Percentiles rank a stretch among this genome's conserved stretches.
phyloP scores from a whole-genome alignment of 1,284 basidiomycete species.

The Puccinia horiana region DNA sequence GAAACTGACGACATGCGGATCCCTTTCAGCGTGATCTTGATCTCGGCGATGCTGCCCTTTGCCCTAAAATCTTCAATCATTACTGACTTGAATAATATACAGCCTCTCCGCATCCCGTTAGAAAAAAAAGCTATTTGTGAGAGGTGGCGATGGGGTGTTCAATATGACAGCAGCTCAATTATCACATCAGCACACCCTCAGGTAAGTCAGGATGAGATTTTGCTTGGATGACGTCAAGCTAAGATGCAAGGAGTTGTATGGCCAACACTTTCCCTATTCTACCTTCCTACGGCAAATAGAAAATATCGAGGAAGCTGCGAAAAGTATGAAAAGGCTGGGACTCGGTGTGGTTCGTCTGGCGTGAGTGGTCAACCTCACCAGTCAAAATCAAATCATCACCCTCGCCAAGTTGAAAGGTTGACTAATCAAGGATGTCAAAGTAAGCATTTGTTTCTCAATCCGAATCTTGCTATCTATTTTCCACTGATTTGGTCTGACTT shows the following conservation, averaged over 20 bases:
- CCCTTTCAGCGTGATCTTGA: background rate
- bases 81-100: background rate
- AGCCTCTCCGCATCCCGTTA: background rate
- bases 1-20: background rate
- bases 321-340: background rate
- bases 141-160: conserved; percentile 16
- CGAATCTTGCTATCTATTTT: background rate
- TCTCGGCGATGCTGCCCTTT: background rate
- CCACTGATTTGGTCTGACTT: background rate
- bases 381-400: background rate
- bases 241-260: background rate
- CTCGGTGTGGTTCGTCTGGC: background rate
- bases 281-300: background rate
- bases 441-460: background rate
- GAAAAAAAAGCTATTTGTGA: conserved; percentile 24
- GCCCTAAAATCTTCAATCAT: background rate
- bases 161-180: conserved; percentile 19
- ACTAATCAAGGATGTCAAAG: conserved; percentile 43
- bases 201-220: background rate
- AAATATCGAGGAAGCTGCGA: conserved; percentile 25
- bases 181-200: conserved; percentile 7
- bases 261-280: background rate
- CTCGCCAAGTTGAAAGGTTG: conserved; percentile 33
- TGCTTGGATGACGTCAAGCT: too few relatives aligned
- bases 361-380: background rate